Conservation (phyloP, 306 rosid genomes). For the Biancaea sappan region DNA sequence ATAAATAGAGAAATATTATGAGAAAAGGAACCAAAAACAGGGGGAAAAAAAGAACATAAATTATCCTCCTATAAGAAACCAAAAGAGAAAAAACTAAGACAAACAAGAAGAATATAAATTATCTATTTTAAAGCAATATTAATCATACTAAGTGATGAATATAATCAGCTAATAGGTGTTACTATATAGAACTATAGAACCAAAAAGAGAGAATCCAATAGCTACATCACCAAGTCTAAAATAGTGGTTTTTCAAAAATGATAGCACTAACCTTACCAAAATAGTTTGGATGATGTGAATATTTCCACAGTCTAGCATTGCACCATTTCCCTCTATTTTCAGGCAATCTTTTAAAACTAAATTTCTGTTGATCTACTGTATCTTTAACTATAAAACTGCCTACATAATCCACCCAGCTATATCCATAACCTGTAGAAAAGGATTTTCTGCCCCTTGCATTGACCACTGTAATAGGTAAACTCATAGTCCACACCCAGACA, state of each 20-base stretch:
- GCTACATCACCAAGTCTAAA: constrained; percentile 23
- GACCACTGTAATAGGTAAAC: constrained; percentile 86
- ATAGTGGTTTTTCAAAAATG: constrained; percentile 28
- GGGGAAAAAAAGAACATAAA: neutral
- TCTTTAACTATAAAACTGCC: constrained; percentile 77
- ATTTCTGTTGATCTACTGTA: constrained; percentile 86
- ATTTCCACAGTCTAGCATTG: constrained; percentile 79
- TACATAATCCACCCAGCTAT: constrained; percentile 87
- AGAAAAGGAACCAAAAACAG: neutral
- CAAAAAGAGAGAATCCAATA: neutral
- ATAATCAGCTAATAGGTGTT: constrained; percentile 10
- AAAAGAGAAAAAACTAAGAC: neutral
- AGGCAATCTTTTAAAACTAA: constrained; percentile 60
- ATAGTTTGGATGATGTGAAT: constrained; percentile 96
- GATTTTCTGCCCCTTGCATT: constrained; percentile 74
- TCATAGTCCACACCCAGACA: constrained; percentile 96
- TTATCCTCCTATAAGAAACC: neutral
- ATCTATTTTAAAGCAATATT: neutral
- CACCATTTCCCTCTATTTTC: constrained; percentile 91
- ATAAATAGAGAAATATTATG: constrained; percentile 20
- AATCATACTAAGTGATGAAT: constrained; percentile 7
- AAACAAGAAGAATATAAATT: constrained; percentile 1
- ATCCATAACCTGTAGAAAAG: constrained; percentile 64
- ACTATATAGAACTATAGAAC: constrained; percentile 11
- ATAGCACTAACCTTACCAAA: constrained; percentile 83